phyloP scores from a whole-genome alignment of 768 basidiomycete genomes.

The Termitomyces heimii region DNA sequence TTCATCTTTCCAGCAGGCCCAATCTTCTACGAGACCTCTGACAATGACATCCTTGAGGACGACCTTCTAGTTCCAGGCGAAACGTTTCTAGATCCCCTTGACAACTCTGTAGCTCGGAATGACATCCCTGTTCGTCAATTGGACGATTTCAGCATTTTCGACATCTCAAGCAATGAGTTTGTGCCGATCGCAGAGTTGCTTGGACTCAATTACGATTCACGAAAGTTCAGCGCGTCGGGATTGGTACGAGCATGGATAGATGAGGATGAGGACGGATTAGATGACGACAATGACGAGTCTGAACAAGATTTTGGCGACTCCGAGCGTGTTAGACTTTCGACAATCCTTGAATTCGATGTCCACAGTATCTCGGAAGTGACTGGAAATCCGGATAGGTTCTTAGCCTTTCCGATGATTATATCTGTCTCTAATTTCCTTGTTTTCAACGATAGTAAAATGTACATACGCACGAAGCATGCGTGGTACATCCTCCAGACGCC shows the following conservation, averaged over 20 bases:
- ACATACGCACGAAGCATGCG: slow-evolving; percentile 52
- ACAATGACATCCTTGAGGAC: slow-evolving; percentile 33
- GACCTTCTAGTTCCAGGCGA: slow-evolving; percentile 41
- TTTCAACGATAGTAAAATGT: slow-evolving; percentile 44
- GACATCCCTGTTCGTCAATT: slow-evolving; percentile 54
- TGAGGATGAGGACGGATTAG: slow-evolving; percentile 21
- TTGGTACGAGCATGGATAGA: slow-evolving; percentile 33
- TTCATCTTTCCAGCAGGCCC: not conserved
- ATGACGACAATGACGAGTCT: slow-evolving; percentile 22
- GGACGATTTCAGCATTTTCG: slow-evolving; percentile 48
- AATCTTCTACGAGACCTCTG: slow-evolving; percentile 9
- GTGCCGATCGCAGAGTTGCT: slow-evolving; percentile 36
- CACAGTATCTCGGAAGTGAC: slow-evolving; percentile 30
- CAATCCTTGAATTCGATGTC: slow-evolving; percentile 40
- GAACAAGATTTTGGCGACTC: slow-evolving; percentile 21
- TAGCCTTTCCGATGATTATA: not conserved
- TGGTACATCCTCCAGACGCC: slow-evolving; percentile 68
- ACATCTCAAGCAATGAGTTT: slow-evolving; percentile 27
- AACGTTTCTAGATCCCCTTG: slow-evolving; percentile 15
- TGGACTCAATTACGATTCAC: slow-evolving; percentile 18
- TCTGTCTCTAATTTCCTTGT: slow-evolving; percentile 8
- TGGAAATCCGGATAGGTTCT: slow-evolving; percentile 41
- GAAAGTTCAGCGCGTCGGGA: slow-evolving; percentile 32
- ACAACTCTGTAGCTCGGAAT: slow-evolving; percentile 20
- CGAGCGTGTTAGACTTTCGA: slow-evolving; percentile 30